Conservation (phyloP, 2,329 filamentous ascomycete species). For the Arthroderma uncinatum region DNA sequence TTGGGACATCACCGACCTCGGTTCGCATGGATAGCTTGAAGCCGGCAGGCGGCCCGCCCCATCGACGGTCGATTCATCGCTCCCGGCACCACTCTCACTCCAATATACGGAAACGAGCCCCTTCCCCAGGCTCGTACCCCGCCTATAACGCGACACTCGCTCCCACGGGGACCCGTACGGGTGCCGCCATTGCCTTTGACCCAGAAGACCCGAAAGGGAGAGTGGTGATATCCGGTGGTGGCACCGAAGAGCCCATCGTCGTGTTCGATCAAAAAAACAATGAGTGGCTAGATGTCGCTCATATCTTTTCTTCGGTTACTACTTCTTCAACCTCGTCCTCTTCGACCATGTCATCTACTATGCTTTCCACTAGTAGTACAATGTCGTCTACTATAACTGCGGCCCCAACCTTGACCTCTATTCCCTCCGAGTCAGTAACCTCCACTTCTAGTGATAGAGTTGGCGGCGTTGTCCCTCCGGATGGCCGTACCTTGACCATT, state of each 20-base stretch:
- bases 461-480: slow-evolving; percentile 22
- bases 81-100: slow-evolving; percentile 13
- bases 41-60: slow-evolving; percentile 40
- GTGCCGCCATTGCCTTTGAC: slow-evolving; percentile 61
- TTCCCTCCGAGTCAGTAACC: slow-evolving; percentile 19
- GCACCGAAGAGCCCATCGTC: slow-evolving; percentile 52
- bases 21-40: slow-evolving; percentile 59
- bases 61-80: background rate
- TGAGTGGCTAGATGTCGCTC: slow-evolving; percentile 62
- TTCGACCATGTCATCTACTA: slow-evolving; percentile 16
- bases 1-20: slow-evolving; percentile 60
- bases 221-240: slow-evolving; percentile 70
- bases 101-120: slow-evolving; percentile 38
- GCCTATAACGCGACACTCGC: slow-evolving; percentile 65
- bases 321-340: slow-evolving; percentile 22
- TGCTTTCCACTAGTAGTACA: background rate
- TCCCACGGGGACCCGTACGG: slow-evolving; percentile 52
- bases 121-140: slow-evolving; percentile 63
- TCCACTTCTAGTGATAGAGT: slow-evolving; percentile 25
- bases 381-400: slow-evolving; percentile 10
- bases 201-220: slow-evolving; percentile 50
- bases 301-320: slow-evolving; percentile 42
- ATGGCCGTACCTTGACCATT: slow-evolving; percentile 42
- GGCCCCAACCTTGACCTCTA: slow-evolving; percentile 23
- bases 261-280: slow-evolving; percentile 70